Evolutionary conservation across 73 alveolate genomes (phyloP).

Genomic region (Paramecium bursaria): DNA sequence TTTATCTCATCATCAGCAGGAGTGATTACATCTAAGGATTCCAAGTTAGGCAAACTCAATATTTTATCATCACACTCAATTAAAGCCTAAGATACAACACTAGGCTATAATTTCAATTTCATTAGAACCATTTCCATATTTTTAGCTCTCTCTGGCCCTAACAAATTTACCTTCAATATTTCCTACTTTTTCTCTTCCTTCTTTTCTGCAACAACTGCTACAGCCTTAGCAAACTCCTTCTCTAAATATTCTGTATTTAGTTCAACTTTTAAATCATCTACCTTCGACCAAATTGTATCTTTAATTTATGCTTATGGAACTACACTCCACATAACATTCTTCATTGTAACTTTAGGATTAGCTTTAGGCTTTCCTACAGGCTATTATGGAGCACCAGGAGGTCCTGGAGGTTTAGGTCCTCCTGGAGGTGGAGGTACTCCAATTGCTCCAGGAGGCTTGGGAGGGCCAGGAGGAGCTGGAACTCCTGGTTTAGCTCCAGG

Average conservation of each 20-base stretch:
- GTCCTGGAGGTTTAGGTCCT: constrained; percentile 72
- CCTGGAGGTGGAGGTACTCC: constrained; percentile 62
- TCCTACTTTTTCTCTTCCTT: too few species aligned
- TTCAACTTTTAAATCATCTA: constrained; percentile 81
- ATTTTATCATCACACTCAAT: constrained; percentile 74
- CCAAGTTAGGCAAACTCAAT: constrained; percentile 70
- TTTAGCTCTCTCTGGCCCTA: constrained; percentile 74
- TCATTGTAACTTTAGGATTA: constrained; percentile 84
- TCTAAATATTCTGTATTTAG: constrained; percentile 73
- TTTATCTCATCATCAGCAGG: constrained; percentile 78
- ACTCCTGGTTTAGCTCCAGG: constrained; percentile 44
- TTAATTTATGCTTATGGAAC: constrained; percentile 65
- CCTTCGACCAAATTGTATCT: constrained; percentile 80
- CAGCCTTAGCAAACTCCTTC: constrained; percentile 71
- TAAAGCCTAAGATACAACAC: constrained; percentile 77
- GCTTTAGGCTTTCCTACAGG: constrained; percentile 69
- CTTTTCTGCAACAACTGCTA: too few species aligned
- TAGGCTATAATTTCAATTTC: constrained; percentile 75
- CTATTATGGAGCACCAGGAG: constrained; percentile 67
- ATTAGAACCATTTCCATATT: constrained; percentile 74
- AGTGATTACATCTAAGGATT: constrained; percentile 71
- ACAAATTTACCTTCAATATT: constrained; percentile 68
- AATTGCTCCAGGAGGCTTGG: constrained; percentile 14
- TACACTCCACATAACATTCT: constrained; percentile 78
- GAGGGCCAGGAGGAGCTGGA: constrained; percentile 47